Base-by-base conservation (phyloP, 768 basidiomycete species). In the Tubosaeta sp. region DNA sequence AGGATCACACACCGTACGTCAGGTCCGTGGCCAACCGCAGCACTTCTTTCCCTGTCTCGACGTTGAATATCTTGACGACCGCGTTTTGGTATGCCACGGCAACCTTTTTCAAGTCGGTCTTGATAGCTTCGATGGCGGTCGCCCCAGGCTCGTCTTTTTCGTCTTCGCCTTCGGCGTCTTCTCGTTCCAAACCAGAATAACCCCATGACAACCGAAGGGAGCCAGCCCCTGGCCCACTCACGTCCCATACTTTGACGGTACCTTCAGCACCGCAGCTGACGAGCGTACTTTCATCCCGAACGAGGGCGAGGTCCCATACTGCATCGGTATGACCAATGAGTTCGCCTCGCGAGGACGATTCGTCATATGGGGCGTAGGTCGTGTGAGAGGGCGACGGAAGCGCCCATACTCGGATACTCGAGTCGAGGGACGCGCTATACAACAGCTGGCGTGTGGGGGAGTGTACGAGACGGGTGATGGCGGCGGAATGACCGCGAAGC, bases 251-350 rank as follows among this genome's bases (percentile, higher is more conserved):
- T 69, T 96, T 96, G 59, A 97, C 87, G 0, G 81, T 72, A 18
- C 94, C 94, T 65, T 98, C 95, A 4, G 94, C 89, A 41, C 90
- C 87, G 65, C 90, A 92, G 57, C 88, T 90, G 49, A 95, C 89
- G 36, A 98, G 77, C 8, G 87, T 84, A 51, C 81, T 82, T 66
- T 91, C 88, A 55, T 90, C 87, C 48, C 89, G 79, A 24, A 92
- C 81, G 19, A 95, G 80, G 10, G 89, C 86, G 45, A 98, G 73
- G 64, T 94, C 96, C 96, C 96, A 99, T 22, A 97, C 88, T 6
- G 92, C 92, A 65, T 99, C 94, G 5, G 92, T 91, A 66, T 96
- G 92, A 4, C 94, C 93, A 27, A 94, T 83, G 25, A 98, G 78
- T 57, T 87, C 84, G 30, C 87, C 87, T 32, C 87, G 79, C 25